phyloP scores from a whole-genome alignment of 768 basidiomycete species.

The Cystofilobasidium bisporidii region DNA sequence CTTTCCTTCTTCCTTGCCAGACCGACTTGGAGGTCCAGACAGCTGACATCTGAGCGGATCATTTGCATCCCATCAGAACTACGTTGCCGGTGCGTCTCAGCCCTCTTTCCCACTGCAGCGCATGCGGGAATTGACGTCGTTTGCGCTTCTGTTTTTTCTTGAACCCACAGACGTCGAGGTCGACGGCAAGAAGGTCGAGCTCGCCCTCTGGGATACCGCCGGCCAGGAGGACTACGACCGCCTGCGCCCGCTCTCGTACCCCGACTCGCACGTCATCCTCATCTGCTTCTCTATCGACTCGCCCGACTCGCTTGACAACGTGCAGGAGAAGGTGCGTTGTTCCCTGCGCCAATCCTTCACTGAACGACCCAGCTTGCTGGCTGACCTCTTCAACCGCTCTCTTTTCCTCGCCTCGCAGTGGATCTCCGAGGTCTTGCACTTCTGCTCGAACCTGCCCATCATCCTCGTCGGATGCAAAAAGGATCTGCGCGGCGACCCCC shows the following conservation, averaged over 20 bases:
- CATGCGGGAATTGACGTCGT: no score
- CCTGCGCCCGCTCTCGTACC: constrained; percentile 88
- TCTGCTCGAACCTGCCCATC: constrained; percentile 86
- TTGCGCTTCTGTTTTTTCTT: no score
- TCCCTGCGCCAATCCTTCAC: no score
- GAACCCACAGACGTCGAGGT: constrained; percentile 98
- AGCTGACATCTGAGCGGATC: no score
- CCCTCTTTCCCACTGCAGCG: no score
- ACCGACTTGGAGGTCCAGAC: no score
- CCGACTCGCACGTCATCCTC: constrained; percentile 98
- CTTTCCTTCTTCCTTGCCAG: no score
- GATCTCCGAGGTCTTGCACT: constrained; percentile 98
- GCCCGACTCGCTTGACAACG: constrained; percentile 96
- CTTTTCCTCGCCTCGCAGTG: constrained; percentile 50
- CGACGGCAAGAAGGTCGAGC: constrained; percentile 94
- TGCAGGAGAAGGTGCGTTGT: constrained; percentile 97
- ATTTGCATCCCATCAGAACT: neutral
- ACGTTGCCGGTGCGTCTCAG: constrained; percentile 2
- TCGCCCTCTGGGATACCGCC: constrained; percentile 99
- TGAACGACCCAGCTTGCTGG: neutral
- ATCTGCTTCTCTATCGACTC: constrained; percentile 98
- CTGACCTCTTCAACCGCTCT: neutral
- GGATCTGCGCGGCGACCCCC: constrained; percentile 85
- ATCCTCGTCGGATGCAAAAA: constrained; percentile 99
- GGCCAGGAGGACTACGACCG: constrained; percentile 96